Evolutionary conservation across 176 grass and related monocot species (phyloP), one percentile per base, ranked within the genome.

Genomic region (Areca catechu): DNA sequence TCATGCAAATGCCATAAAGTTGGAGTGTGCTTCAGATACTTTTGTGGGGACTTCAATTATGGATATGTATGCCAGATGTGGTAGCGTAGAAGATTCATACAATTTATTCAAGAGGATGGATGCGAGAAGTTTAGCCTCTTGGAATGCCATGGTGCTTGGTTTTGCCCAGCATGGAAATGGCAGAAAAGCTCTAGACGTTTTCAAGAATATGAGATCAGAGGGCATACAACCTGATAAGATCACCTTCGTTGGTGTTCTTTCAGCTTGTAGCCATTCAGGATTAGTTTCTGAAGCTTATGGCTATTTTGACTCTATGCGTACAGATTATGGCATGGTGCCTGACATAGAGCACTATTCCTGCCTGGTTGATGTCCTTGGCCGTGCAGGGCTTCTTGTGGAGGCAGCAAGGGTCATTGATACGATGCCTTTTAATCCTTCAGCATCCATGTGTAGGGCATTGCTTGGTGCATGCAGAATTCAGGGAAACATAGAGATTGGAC

Each of bases 61-160:
- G 70, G 58, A 72, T 47, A 72, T 72, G 70, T 72, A 72, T 72
- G 70, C 70, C 24, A 72, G 54, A 62, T 72, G 70, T 72, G 70
- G 70, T 54, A 62, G 62, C 52, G 22, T 72, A 14, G 58, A 72
- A 54, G 70, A 72, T 62, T 62, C 70, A 18, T 62, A 37, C 21
- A 43, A 3, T 62, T 58, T 72, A 18, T 62, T 72, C 20, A 62
- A 54, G 49, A 55, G 48, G 47, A 62, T 54, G 27, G 60, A 47
- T 47, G 25, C 24, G 2, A 72, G 52, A 62, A 54, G 10, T 72
- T 22, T 52, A 23, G 70, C 70, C 21, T 72, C 70, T 18, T 72
- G 70, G 70, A 72, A 72, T 53, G 48, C 50, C 14, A 43, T 43
- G 34, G 34, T 43, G 34, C 34, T 43, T 43, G 70, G 58, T 62